Conservation (phyloP, 2,329 filamentous ascomycete species). For the Exophiala lecanii-corni region DNA sequence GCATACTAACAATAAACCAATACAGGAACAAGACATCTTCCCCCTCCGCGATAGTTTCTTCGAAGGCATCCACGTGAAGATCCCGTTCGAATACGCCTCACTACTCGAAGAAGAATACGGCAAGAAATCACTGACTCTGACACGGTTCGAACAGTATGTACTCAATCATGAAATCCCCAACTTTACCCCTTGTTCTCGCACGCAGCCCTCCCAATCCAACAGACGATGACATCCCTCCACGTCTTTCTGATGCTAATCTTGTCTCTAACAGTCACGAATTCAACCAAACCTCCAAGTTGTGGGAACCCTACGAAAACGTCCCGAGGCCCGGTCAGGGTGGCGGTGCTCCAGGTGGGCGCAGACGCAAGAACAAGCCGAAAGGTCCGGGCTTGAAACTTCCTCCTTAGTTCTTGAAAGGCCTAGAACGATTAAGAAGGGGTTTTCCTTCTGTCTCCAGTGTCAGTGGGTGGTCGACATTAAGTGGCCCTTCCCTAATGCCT, state of each 20-base stretch:
- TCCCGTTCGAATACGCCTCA: conserved; percentile 54
- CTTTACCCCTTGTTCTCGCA: neutral
- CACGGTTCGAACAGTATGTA: conserved; percentile 40
- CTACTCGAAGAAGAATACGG: conserved; percentile 55
- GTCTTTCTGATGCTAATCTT: neutral
- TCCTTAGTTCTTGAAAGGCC: too few relatives aligned
- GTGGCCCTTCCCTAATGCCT: too few relatives aligned
- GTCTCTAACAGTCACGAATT: conserved; percentile 15
- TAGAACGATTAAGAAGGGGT: too few relatives aligned
- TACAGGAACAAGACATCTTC: conserved; percentile 49
- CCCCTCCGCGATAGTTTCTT: conserved; percentile 53
- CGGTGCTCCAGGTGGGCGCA: too few relatives aligned
- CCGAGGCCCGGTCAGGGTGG: neutral
- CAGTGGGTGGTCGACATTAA: too few relatives aligned
- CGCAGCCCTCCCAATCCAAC: neutral
- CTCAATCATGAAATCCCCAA: too few relatives aligned
- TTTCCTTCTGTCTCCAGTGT: too few relatives aligned
- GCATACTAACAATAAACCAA: conserved; percentile 3
- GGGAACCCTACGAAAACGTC: conserved; percentile 15
- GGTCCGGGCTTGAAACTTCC: too few relatives aligned
- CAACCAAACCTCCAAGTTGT: conserved; percentile 23
- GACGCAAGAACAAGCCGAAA: neutral
- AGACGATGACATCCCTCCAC: neutral
- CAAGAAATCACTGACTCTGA: conserved; percentile 42
- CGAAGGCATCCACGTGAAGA: conserved; percentile 49